These are phyloP conservation scores for Kernera saxatilis DNA, from an alignment of 345 rosid genomes.

Conservation along the genomic window DNA sequence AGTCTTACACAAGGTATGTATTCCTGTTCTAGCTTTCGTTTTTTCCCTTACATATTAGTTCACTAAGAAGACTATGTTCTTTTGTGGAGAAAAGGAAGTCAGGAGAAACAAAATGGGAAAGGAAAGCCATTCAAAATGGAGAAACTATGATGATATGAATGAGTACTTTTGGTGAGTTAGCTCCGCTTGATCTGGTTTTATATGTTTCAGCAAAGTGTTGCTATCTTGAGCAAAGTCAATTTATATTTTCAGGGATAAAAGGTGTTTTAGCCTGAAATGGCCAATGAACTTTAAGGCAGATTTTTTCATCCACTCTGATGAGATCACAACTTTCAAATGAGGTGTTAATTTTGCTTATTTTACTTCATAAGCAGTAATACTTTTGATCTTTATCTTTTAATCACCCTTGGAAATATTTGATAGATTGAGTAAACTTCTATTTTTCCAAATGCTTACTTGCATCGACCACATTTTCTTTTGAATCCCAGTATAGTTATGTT, in stretches of 20 bases:
- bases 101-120: conserved; percentile 73
- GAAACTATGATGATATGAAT: conserved; percentile 95
- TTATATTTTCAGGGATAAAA: conserved; percentile 52
- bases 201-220: neutral
- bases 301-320: conserved; percentile 65
- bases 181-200: conserved; percentile 10
- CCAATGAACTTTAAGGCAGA: conserved; percentile 60
- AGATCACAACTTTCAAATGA: conserved; percentile 25
- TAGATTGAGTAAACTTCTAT: neutral
- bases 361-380: neutral
- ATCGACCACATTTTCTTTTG: too few species aligned
- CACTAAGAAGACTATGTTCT: conserved; percentile 4
- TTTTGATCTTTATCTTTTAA: neutral
- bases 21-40: neutral
- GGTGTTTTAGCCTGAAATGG: conserved; percentile 67
- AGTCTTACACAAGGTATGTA: conserved; percentile 64
- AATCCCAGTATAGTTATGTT: neutral
- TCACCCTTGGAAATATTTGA: neutral
- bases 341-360: conserved; percentile 30
- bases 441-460: neutral
- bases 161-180: conserved; percentile 88
- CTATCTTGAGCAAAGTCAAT: conserved; percentile 12
- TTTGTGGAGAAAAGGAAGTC: conserved; percentile 60
- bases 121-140: conserved; percentile 96
- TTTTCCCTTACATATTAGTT: neutral